Percentiles rank a stretch among this genome's conserved stretches.
These are phyloP conservation scores for Naganishia cerealis DNA, from an alignment of 1,284 basidiomycete species.

Conservation along the genomic window DNA sequence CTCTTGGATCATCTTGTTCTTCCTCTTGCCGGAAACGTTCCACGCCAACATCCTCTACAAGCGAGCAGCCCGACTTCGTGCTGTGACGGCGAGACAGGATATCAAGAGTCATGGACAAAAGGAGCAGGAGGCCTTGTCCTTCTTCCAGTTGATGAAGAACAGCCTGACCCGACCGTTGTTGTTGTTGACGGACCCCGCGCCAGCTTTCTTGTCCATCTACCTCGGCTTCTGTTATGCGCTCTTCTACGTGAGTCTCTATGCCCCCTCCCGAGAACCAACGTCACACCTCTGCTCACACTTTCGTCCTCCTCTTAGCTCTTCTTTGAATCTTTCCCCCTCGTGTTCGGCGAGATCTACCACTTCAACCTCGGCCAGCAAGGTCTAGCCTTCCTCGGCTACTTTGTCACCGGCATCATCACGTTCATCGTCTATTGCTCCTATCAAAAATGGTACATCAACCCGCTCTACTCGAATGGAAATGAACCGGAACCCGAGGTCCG, in stretches of 20 bases:
- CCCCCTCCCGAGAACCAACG: not conserved
- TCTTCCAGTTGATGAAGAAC: conserved; percentile 16
- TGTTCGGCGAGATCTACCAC: conserved; percentile 38
- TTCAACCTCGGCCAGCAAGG: conserved; percentile 39
- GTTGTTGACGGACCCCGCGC: conserved; percentile 32
- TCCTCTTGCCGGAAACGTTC: conserved; percentile 51
- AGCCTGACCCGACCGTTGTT: conserved; percentile 26
- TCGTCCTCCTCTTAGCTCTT: conserved; percentile 5
- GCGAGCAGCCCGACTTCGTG: conserved; percentile 49
- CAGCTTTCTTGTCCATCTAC: conserved; percentile 32
- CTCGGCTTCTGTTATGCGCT: conserved; percentile 33
- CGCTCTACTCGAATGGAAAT: conserved; percentile 35
- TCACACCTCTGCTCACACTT: not conserved
- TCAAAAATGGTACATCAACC: conserved; percentile 37
- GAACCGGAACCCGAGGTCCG: conserved; percentile 34
- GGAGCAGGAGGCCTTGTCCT: conserved; percentile 14
- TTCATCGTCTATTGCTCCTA: conserved; percentile 37
- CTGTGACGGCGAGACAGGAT: conserved; percentile 49
- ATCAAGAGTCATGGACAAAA: conserved; percentile 50
- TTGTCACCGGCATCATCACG: conserved; percentile 42
- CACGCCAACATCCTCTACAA: conserved; percentile 48
- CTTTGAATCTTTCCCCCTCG: conserved; percentile 41
- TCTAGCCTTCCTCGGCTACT: conserved; percentile 37
- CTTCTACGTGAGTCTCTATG: conserved; percentile 35
- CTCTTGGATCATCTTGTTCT: conserved; percentile 36